Percentiles rank a stretch among this genome's conserved stretches.
These are phyloP conservation scores for Plantago ovata DNA, from an alignment of 257 asterid genomes.

Conservation along the genomic window DNA sequence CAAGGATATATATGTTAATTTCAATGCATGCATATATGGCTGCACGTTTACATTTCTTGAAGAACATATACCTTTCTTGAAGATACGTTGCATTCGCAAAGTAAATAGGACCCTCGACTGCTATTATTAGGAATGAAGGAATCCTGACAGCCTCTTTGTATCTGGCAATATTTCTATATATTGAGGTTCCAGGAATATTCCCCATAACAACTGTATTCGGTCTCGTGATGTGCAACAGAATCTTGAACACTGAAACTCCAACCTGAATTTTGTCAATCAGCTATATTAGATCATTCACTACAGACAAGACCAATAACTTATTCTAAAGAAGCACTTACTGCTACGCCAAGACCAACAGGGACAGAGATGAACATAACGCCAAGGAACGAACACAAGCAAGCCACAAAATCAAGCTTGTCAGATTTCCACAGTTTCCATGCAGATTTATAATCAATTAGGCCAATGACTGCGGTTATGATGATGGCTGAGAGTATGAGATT, in stretches of 20 bases:
- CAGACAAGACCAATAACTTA: background rate
- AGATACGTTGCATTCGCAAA: conserved; percentile 84
- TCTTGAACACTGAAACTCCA: conserved; percentile 91
- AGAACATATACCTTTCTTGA: conserved; percentile 62
- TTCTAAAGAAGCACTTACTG: conserved; percentile 42
- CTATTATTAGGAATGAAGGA: conserved; percentile 64
- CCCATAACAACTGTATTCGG: conserved; percentile 75
- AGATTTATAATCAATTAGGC: conserved; percentile 75
- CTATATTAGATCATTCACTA: background rate
- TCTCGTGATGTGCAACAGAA: conserved; percentile 80
- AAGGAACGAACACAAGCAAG: conserved; percentile 75
- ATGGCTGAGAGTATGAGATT: conserved; percentile 79
- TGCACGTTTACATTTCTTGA: background rate
- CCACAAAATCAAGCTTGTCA: conserved; percentile 86
- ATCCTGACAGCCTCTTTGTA: conserved; percentile 65
- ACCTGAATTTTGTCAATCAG: conserved; percentile 39
- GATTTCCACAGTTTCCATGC: conserved; percentile 79
- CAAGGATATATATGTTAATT: background rate
- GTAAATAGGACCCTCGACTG: conserved; percentile 82
- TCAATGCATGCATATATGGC: background rate
- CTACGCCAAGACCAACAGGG: conserved; percentile 88
- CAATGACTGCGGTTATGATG: conserved; percentile 85
- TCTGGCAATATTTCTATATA: conserved; percentile 61
- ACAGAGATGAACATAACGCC: conserved; percentile 97
- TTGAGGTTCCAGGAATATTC: conserved; percentile 77